Evolutionary conservation across 1,284 basidiomycete genomes (phyloP), one percentile per base, ranked within the genome.

Genomic region (Cutaneotrichosporon daszewskae): DNA sequence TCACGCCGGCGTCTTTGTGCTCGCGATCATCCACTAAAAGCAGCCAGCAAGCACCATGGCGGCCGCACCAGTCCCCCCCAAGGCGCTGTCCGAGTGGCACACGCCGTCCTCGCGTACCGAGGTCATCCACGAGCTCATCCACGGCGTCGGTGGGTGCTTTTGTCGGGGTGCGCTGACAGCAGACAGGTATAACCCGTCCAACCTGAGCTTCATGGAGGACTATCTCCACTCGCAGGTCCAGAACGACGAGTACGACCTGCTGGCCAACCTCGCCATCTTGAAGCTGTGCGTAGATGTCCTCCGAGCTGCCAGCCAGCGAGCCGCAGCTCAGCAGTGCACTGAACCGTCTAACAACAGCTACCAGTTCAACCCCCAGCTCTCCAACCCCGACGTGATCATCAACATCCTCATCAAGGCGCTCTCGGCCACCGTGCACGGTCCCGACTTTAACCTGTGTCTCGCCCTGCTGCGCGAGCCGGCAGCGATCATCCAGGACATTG

Each of bases 171-270:
- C 11, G 16, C 48, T 39, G 29, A 45, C 37, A n/a, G 5, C 49
- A 91, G 90, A 96, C 76, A 82, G 91, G 51, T 96, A 96, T 73
- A 96, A 96, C 72, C 91, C 91, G 29, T 85, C 85, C 47, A 96
- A 95, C 71, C 81, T 94, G 49, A 77, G 81, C 32, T 86, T 91
- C 53, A 81, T 97, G 48, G 89, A 95, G 73, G 92, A 95, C 65
- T 96, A 96, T 73, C 81, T 97, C 47, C 86, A 84, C 64, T 82
- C 87, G 65, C 91, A 97, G 73, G 86, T 90, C 57, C 78, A 87
- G 59, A 85, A 80, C 59, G 83, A 84, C 59, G 84, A 90, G 63
- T 95, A 95, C 63, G 92, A 97, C 70, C 85, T 87, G 59, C 79
- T 96, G 32, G 89, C 91, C 39, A 95, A 96, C 72, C 77, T 91